Evolutionary conservation across 176 grass and related monocot species (phyloP).

Genomic region (Secale cereale): DNA sequence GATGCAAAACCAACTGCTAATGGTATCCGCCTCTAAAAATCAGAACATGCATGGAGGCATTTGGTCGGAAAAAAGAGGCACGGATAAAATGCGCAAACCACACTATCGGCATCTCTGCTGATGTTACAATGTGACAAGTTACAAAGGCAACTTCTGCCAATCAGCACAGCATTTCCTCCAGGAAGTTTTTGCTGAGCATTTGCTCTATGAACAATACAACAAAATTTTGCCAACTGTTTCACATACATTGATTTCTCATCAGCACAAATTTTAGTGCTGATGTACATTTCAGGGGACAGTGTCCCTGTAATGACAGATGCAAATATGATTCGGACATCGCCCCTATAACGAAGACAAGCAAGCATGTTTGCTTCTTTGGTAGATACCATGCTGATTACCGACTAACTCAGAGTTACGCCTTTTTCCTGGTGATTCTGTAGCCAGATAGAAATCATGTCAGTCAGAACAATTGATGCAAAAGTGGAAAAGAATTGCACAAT

Average conservation of each 20-base stretch:
- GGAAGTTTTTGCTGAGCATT: not conserved
- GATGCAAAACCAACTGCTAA: too few relatives aligned
- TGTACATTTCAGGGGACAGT: not conserved
- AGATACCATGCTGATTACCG: conserved; percentile 8
- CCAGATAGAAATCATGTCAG: conserved; percentile 12
- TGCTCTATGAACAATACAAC: conserved; percentile 21
- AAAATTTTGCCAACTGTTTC: conserved; percentile 8
- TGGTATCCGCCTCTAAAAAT: not conserved
- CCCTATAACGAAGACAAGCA: not conserved
- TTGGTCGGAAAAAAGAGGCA: not conserved
- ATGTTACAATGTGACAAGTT: conserved; percentile 18
- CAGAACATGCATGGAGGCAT: not conserved
- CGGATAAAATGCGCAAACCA: not conserved
- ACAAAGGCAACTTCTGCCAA: not conserved
- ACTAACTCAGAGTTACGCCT: conserved; percentile 45
- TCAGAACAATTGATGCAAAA: conserved; percentile 19
- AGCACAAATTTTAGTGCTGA: conserved; percentile 2
- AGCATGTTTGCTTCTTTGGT: not conserved
- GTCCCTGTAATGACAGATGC: conserved; percentile 1
- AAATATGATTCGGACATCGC: not conserved
- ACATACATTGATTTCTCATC: conserved; percentile 19
- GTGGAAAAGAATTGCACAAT: not conserved
- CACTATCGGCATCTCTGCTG: not conserved
- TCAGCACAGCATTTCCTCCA: not conserved
- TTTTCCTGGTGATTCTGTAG: conserved; percentile 92